Evolutionary conservation across 768 basidiomycete species (phyloP), one percentile per base, ranked within the genome.

Genomic region (Gelatoporia subvermispora): DNA sequence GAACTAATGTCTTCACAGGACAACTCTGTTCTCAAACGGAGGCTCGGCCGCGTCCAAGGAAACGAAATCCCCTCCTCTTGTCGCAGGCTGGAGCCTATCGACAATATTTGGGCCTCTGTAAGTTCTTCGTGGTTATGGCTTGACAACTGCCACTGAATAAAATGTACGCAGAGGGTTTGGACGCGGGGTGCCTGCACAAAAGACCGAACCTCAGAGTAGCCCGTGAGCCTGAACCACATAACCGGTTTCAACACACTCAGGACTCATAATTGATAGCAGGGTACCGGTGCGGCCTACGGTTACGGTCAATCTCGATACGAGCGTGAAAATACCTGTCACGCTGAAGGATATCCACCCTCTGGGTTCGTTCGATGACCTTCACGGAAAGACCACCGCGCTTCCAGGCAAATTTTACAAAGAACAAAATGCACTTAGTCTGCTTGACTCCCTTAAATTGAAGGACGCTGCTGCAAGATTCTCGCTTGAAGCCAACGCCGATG

Each of bases 81-180:
- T 8, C 7, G 16, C 66, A 3, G 57, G 60, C 8, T 80, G 77
- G 66, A 76, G 68, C 49, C 66, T 67, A 34, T 70, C 77, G n/a
- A 84, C 83, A 1, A 85, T 85, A 22, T 85, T 85, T 55, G 82
- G 81, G 18, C 79, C 81, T 45, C 60, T 84, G 84, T 84, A 47
- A 56, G 82, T 69, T 49, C 51, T 49, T 43, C 25, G 35, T 25
- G n/a, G 10, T 22, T 31, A 34, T 20, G 15, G 28, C 28, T 20
- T 22, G 40, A n/a, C 52, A 47, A 36, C 52, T 25, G 53, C 36
- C 21, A 37, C 28, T 24, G 18, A 47, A 58, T 50, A 28, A 53
- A 47, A 13, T 20, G 13, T 21, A n/a, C 47, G 13, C 41, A 76
- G 74, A 45, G 68, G 68, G 8, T 53, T 72, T 48, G 74, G 69